A percentile compares a stretch with the other conserved stretches of the same genome.
phyloP scores from a whole-genome alignment of 768 basidiomycete species.

The Psilocybe azurescens region DNA sequence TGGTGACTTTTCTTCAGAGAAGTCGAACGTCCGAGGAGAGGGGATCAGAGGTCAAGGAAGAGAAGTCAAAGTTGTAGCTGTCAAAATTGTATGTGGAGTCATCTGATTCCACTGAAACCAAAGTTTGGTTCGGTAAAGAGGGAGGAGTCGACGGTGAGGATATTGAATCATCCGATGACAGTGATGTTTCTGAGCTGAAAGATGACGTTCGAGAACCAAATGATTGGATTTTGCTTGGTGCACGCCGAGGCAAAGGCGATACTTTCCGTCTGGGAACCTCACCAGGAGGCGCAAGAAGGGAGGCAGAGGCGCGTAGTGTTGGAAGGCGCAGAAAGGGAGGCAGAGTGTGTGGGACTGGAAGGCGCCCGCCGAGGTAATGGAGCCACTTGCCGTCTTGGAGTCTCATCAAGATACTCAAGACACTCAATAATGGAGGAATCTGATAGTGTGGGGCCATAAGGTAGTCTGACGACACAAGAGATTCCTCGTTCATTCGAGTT shows the following conservation, averaged over 20 bases:
- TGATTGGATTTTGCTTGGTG: not conserved
- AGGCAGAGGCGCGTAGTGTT: not conserved
- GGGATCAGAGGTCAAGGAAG: not conserved
- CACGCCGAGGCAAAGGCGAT: not conserved
- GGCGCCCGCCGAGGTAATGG: not conserved
- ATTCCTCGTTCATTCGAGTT: not conserved
- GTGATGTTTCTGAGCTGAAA: constrained; percentile 7
- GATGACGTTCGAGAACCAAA: constrained; percentile 9
- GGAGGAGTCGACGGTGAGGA: constrained; percentile 13
- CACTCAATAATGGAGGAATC: not conserved
- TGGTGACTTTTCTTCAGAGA: too few relatives aligned
- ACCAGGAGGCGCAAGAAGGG: not conserved
- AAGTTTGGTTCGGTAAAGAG: not conserved
- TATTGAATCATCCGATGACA: constrained; percentile 2
- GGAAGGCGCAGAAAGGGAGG: not conserved
- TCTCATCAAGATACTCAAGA: not conserved
- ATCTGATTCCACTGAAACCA: not conserved
- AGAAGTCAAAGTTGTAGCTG: not conserved
- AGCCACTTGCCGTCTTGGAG: not conserved
- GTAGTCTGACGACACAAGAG: not conserved
- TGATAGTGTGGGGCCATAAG: not conserved
- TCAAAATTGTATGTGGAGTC: not conserved
- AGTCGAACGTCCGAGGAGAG: not conserved
- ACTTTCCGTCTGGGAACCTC: not conserved
- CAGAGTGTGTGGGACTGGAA: not conserved